Percentiles rank a stretch among this genome's conserved stretches.
Evolutionary conservation across 306 rosid species (phyloP).

Genomic region (Oxytropis ochrocephala): DNA sequence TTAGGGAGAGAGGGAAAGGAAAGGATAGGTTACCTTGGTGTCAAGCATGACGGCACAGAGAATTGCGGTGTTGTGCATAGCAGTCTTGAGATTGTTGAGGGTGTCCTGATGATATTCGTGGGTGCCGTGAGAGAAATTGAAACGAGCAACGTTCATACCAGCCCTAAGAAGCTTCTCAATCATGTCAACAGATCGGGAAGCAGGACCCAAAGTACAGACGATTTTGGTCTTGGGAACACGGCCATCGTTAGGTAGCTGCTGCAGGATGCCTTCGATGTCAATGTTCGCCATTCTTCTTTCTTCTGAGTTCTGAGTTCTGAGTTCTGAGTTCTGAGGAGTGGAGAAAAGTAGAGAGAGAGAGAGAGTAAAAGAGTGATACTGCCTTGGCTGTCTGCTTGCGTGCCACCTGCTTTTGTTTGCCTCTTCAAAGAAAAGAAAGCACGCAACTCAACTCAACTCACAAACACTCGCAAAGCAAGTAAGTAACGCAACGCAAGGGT

Average conservation of each 20-base stretch:
- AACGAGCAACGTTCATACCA: constrained; percentile 94
- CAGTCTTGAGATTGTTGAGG: constrained; percentile 67
- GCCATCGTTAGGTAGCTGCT: constrained; percentile 67
- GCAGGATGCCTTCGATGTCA: constrained; percentile 72
- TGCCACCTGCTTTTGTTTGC: too few relatives aligned
- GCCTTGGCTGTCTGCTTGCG: too few relatives aligned
- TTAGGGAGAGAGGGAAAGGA: not conserved
- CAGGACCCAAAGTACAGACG: constrained; percentile 87
- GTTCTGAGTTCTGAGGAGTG: too few relatives aligned
- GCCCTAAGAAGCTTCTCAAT: constrained; percentile 75
- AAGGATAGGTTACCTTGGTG: constrained; percentile 54
- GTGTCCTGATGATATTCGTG: constrained; percentile 94
- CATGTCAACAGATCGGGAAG: constrained; percentile 79
- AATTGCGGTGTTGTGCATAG: constrained; percentile 76
- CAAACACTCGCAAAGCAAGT: too few relatives aligned
- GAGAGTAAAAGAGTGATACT: too few relatives aligned
- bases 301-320: too few relatives aligned
- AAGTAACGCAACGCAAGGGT: too few relatives aligned
- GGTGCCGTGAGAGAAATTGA: constrained; percentile 90
- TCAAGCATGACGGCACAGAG: constrained; percentile 94
- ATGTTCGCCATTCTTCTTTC: constrained; percentile 52
- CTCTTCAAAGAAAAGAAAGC: too few relatives aligned
- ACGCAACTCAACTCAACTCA: too few relatives aligned
- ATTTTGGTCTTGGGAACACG: constrained; percentile 85
- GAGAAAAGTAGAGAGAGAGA: too few relatives aligned